These are phyloP conservation scores for Camptophora hylomeconis DNA, from an alignment of 2,329 filamentous ascomycete species.

Conservation along the genomic window DNA sequence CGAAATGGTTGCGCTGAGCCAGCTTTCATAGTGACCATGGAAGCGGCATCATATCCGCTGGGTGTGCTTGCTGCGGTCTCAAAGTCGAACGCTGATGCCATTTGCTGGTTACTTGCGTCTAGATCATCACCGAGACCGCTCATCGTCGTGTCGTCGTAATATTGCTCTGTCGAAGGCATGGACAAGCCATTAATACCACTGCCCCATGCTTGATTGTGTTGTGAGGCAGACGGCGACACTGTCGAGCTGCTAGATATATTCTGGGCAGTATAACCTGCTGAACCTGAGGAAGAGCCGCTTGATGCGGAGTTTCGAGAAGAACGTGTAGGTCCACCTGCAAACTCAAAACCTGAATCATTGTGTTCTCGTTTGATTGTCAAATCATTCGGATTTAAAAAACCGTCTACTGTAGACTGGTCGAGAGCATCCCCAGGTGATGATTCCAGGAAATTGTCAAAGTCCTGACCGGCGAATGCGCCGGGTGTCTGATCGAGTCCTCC, in stretches of 20 bases:
- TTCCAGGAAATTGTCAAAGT: constrained; percentile 30
- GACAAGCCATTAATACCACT: constrained; percentile 21
- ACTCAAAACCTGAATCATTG: constrained; percentile 10
- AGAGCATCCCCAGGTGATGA: constrained; percentile 21
- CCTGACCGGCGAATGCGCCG: constrained; percentile 24
- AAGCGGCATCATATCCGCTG: constrained; percentile 25
- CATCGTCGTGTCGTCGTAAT: constrained; percentile 26
- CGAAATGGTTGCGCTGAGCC: constrained; percentile 6
- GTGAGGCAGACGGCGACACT: constrained; percentile 25
- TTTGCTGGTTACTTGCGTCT: constrained; percentile 33
- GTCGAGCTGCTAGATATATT: constrained; percentile 29
- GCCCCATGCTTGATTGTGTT: constrained; percentile 12
- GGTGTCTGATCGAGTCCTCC: constrained; percentile 25
- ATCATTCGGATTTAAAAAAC: constrained; percentile 18
- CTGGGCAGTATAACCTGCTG: constrained; percentile 27
- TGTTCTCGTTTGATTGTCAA: constrained; percentile 13
- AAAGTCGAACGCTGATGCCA: constrained; percentile 37
- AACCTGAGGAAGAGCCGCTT: constrained; percentile 31
- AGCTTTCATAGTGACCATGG: constrained; percentile 16
- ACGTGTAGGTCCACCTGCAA: constrained; percentile 21
- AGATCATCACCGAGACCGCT: constrained; percentile 26
- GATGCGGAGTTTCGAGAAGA: constrained; percentile 33
- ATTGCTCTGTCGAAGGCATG: constrained; percentile 26
- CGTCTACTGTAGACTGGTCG: constrained; percentile 18
- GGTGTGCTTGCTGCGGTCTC: constrained; percentile 35